A percentile compares a stretch with the other conserved stretches of the same genome.
phyloP scores from a whole-genome alignment of 441 rosid species.

The Dalechampia spathulata region DNA sequence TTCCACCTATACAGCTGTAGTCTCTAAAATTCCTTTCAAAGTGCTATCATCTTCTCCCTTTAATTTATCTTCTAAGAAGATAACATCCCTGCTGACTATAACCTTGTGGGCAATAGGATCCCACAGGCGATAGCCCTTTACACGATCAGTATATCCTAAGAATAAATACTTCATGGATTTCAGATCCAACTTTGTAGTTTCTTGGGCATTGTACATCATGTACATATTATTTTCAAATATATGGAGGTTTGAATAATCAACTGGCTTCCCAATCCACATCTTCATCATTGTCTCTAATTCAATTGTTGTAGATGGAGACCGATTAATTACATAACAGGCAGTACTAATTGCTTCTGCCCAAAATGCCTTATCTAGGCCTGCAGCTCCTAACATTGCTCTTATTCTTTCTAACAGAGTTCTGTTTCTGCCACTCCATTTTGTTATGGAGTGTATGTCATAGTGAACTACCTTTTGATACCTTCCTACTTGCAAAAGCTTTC shows the following conservation, averaged over 20 bases:
- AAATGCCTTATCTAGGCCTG: background rate
- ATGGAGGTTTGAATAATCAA: background rate
- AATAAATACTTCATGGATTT: background rate
- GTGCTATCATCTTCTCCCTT: too few species aligned
- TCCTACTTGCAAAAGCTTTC: background rate
- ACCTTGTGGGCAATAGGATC: background rate
- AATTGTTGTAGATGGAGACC: background rate
- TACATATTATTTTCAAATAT: background rate
- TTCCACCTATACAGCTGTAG: too few species aligned
- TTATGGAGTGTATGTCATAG: background rate
- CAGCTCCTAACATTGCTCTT: background rate
- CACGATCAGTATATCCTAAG: background rate
- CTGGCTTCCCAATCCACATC: too few species aligned
- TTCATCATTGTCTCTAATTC: background rate
- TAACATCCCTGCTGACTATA: background rate
- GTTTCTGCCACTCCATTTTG: background rate
- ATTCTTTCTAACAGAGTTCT: conserved; percentile 3
- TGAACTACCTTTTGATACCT: background rate
- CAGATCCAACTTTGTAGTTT: background rate
- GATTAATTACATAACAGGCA: background rate
- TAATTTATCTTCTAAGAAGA: background rate
- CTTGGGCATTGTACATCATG: conserved; percentile 5
- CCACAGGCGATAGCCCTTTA: background rate
- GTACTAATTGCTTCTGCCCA: background rate
- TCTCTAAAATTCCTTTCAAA: too few species aligned